phyloP scores from a whole-genome alignment of 371 early-diverging fungal species.

The Fennellomyces sp. region DNA sequence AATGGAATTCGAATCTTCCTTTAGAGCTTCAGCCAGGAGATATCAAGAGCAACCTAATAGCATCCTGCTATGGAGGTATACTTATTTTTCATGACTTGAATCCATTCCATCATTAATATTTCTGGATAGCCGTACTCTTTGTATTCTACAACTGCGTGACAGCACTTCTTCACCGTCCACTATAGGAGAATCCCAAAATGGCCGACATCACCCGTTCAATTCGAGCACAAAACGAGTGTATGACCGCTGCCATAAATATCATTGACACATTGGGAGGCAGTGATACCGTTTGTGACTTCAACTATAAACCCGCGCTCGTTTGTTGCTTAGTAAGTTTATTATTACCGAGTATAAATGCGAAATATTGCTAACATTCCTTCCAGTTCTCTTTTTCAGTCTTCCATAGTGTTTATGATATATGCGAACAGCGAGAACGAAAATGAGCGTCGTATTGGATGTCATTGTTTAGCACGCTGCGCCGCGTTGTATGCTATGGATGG shows the following conservation, averaged over 20 bases:
- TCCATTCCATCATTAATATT: no score
- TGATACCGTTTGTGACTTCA: constrained; percentile 10
- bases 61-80: no score
- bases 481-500: constrained; percentile 15
- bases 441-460: constrained; percentile 18
- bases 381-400: constrained; percentile 40
- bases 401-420: constrained; percentile 43
- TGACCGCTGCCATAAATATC: constrained; percentile 31
- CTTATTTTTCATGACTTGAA: no score
- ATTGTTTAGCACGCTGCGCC: constrained; percentile 25
- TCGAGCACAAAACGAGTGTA: constrained; percentile 34
- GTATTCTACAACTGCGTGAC: constrained; percentile 25
- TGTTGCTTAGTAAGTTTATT: constrained; percentile 31
- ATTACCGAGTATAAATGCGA: not conserved
- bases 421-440: constrained; percentile 31
- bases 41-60: not conserved
- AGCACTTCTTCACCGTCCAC: constrained; percentile 17
- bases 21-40: not conserved
- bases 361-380: not conserved
- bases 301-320: constrained; percentile 38
- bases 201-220: constrained; percentile 16
- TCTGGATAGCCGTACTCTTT: not conserved
- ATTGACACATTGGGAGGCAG: constrained; percentile 19
- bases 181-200: constrained; percentile 1
- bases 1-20: constrained; percentile 31